Evolutionary conservation across 495 filamentous ascomycete species (phyloP), one percentile per base, ranked within the genome.

Genomic region (Elaphomyces granulatus): DNA sequence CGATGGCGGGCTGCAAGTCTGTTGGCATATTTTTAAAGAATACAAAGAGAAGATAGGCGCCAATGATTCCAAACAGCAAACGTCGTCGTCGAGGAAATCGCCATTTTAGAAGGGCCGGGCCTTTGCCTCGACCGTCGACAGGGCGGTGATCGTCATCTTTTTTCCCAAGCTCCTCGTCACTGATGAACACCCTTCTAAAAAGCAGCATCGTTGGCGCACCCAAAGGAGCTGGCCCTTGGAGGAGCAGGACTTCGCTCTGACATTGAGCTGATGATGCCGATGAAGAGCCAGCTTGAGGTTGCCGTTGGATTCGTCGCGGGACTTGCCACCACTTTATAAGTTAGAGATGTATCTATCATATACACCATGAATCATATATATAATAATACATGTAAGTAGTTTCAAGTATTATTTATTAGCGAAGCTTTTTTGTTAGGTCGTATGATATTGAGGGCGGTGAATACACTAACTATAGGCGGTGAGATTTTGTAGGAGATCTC

Each of bases 141-240:
- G 59, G 63, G 38, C 61, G 68, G 51, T 73, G 71, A 47, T 80
- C 77, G 51, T 81, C 77, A 51, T 80, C 68, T 42, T 71, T 74
- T 60, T 80, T 80, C 34, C 75, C 77, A n/a, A 78, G 66, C 64
- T 81, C 77, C 58, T 76, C 75, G 54, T 81, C 77, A 35, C 52
- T 63, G 12, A 62, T 50, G 42, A 71, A 62, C 3, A 67, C 50
- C 51, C 65, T 63, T 40, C 55, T 64, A 45, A 59, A 46, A 41
- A 60, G 56, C 40, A 54, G 44, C 67, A 72, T 73, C 8, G 14
- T 55, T 21, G 19, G 28, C n/a, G 34, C 47, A 49, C n/a, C n/a
- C n/a, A n/a, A 48, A 33, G 32, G 42, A 42, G 4, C 23, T 33
- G 44, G 44, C 51, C 48, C 47, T 36, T 15, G n/a, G 32, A 23